Percentiles rank a stretch among this genome's conserved stretches.
These are phyloP conservation scores for Chalaropsis thielavioides DNA, from an alignment of 2,329 filamentous ascomycete species.

Conservation along the genomic window DNA sequence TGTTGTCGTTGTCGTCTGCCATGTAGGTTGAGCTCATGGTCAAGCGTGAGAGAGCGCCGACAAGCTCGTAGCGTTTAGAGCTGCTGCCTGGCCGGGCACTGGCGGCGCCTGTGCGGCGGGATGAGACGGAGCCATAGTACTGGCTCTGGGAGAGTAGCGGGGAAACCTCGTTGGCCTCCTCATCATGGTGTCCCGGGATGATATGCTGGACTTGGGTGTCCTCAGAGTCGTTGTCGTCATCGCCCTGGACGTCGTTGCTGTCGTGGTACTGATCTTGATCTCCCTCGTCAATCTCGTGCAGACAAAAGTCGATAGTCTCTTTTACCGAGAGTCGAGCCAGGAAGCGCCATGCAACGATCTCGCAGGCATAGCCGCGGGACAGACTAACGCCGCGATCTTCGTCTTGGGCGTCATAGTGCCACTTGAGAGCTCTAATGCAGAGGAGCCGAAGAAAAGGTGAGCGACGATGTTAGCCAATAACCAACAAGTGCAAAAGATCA, in stretches of 20 bases:
- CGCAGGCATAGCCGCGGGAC: conserved; percentile 57
- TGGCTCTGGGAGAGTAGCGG: conserved; percentile 30
- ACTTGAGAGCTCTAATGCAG: conserved; percentile 49
- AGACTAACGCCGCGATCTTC: conserved; percentile 53
- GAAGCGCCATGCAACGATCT: conserved; percentile 70
- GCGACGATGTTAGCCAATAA: neutral
- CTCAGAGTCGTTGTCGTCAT: conserved; percentile 19
- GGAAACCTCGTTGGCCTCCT: conserved; percentile 35
- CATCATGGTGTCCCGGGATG: conserved; percentile 22
- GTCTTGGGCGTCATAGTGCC: conserved; percentile 51
- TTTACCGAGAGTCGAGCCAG: conserved; percentile 55
- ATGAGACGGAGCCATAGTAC: conserved; percentile 19
- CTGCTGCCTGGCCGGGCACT: conserved; percentile 26
- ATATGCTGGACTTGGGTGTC: conserved; percentile 4
- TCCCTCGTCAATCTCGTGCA: conserved; percentile 51
- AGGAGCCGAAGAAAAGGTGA: neutral
- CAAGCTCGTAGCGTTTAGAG: conserved; percentile 33
- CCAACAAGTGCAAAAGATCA: conserved; percentile 3
- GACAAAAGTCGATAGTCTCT: conserved; percentile 59
- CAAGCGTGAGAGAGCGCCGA: conserved; percentile 42
- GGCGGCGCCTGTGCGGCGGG: conserved; percentile 20
- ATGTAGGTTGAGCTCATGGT: conserved; percentile 33
- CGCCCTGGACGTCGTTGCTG: neutral
- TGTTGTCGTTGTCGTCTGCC: conserved; percentile 25
- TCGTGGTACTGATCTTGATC: neutral